Evolutionary conservation across 164 flowering plant species (phyloP).

Genomic region (Magnolia sinica): DNA sequence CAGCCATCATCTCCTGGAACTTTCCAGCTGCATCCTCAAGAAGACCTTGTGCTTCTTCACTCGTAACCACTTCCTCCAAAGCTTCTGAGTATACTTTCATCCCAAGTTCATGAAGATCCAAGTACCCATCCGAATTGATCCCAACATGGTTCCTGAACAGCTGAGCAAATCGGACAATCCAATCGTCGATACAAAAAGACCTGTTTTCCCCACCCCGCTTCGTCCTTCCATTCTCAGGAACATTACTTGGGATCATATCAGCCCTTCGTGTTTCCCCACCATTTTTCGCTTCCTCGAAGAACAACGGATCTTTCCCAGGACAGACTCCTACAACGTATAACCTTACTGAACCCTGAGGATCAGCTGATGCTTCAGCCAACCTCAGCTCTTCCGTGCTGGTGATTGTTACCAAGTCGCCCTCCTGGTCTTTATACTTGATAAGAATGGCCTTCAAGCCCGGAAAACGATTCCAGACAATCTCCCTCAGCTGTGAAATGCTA

Average conservation of each 20-base stretch:
- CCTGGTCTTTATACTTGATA: slow-evolving; percentile 78
- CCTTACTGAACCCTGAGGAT: slow-evolving; percentile 51
- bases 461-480: slow-evolving; percentile 52
- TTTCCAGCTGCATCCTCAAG: slow-evolving; percentile 62
- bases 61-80: slow-evolving; percentile 69
- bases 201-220: slow-evolving; percentile 18
- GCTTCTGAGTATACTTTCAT: slow-evolving; percentile 79
- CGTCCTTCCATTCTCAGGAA: slow-evolving; percentile 27
- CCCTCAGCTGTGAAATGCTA: slow-evolving; percentile 51
- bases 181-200: slow-evolving; percentile 51
- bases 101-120: slow-evolving; percentile 78
- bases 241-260: slow-evolving; percentile 6
- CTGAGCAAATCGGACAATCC: slow-evolving; percentile 77
- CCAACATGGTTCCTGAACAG: slow-evolving; percentile 80
- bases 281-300: slow-evolving; percentile 24
- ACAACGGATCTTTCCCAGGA: slow-evolving; percentile 62
- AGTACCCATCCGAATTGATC: slow-evolving; percentile 55
- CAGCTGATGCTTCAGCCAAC: slow-evolving; percentile 63
- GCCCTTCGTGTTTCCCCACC: slow-evolving; percentile 14
- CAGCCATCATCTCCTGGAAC: slow-evolving; percentile 82
- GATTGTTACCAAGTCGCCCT: slow-evolving; percentile 86
- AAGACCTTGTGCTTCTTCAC: slow-evolving; percentile 71
- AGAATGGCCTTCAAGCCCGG: slow-evolving; percentile 53
- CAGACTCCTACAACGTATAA: slow-evolving; percentile 60
- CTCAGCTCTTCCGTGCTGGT: slow-evolving; percentile 72